phyloP scores from a whole-genome alignment of 1,284 basidiomycete genomes.

The Moniliella sp. region DNA sequence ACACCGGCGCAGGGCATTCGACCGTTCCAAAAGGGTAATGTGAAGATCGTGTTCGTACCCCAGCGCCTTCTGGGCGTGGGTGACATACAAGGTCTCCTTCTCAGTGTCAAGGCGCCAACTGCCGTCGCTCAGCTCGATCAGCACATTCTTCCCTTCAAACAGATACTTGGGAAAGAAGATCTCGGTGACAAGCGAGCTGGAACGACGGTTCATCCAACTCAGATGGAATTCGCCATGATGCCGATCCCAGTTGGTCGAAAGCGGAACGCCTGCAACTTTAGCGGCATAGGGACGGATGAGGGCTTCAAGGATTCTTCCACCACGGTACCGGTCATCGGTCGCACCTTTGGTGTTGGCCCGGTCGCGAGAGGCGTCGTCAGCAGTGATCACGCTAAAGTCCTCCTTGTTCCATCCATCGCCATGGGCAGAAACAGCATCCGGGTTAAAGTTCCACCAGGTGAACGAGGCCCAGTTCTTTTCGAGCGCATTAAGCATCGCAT shows the following conservation, averaged over 20 bases:
- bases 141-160: constrained; percentile 1
- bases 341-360: constrained; percentile 36
- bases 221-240: constrained; percentile 1
- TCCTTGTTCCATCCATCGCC: constrained; percentile 86
- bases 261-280: constrained; percentile 4
- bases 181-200: constrained; percentile 7
- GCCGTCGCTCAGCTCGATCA: constrained; percentile 7
- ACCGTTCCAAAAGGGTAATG: too few relatives aligned
- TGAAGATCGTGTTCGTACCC: too few relatives aligned
- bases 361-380: constrained; percentile 37
- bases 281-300: constrained; percentile 35
- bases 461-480: constrained; percentile 26
- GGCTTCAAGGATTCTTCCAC: constrained; percentile 53
- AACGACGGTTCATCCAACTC: constrained; percentile 2
- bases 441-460: constrained; percentile 77
- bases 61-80: too few relatives aligned
- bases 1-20: too few relatives aligned
- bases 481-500: constrained; percentile 29
- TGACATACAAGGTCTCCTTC: neutral
- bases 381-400: constrained; percentile 47
- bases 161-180: constrained; percentile 7
- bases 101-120: constrained; percentile 5
- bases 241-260: constrained; percentile 1
- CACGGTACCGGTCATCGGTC: constrained; percentile 46
- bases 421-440: constrained; percentile 51